Evolutionary conservation across 2,329 filamentous ascomycete species (phyloP), one percentile per base, ranked within the genome.

Genomic region (Aspergillus fijiensis): DNA sequence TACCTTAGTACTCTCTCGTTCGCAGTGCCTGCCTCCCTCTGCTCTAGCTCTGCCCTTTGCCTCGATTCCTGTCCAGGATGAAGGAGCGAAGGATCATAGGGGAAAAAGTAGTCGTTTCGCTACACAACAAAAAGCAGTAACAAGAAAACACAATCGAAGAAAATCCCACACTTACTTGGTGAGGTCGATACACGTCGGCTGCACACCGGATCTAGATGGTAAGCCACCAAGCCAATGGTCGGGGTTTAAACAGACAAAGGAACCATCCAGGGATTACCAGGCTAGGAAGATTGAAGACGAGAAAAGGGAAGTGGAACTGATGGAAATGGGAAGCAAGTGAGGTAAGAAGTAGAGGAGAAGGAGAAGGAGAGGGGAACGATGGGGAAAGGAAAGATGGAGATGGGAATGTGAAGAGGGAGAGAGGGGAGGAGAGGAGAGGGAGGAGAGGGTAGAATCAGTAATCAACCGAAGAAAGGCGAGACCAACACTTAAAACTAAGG

Each of bases 121-220:
- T 21, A 47, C 19, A 14, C 53, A 33, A 55, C 16, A 35, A 49
- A 51, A 25, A 54, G 47, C 27, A 58, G 33, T 21, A 55, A 57
- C 48, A 55, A 59, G 42, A 16, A 58, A 58, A 56, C 23, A 31
- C 27, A 51, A 31, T 25, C 49, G 58, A 60, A 23, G 49, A 59
- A 59, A 59, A 63, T 58, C 33, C 33, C 52, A 60, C 54, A 79
- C 77, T 77, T 76, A 80, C 78, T 76, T 78, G 75, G 65, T 73
- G 71, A 64, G 78, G 78, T 63, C 78, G 78, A 73, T 80, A 80
- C 58, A 79, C 76, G 78, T 80, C 78, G 63, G 77, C 78, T 78
- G 69, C 53, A 64, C 60, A 62, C 57, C 62, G 67, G 55, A 64
- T 69, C 65, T 65, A 48, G 57, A 62, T 61, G 54, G 65, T 67